These are phyloP conservation scores for Hymenoscyphus scutula DNA, from an alignment of 2,329 filamentous ascomycete species.

Conservation along the genomic window DNA sequence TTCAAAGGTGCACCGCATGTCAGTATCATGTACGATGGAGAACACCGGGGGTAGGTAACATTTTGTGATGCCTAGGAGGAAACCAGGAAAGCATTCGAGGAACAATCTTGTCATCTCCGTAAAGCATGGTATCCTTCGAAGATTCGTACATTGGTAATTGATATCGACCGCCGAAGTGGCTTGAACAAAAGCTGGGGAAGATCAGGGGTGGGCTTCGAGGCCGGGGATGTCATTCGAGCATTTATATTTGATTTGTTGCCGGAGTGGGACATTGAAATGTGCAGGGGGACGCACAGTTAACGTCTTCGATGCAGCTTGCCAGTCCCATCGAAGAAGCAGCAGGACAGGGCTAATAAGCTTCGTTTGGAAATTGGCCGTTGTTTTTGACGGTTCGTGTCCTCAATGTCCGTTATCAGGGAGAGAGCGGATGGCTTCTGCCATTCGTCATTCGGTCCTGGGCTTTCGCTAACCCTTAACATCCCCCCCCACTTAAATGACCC, in stretches of 20 bases:
- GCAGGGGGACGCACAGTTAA: constrained; percentile 21
- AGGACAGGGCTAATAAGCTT: constrained; percentile 13
- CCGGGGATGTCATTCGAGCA: constrained; percentile 12
- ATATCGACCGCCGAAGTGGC: constrained; percentile 17
- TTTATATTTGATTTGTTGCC: constrained; percentile 5
- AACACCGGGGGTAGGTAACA: neutral
- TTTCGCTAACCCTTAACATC: neutral
- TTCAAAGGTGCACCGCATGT: neutral
- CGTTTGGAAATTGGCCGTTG: constrained; percentile 15
- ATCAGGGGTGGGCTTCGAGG: constrained; percentile 10
- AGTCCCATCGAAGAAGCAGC: neutral
- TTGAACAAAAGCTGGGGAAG: constrained; percentile 28
- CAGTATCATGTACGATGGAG: neutral
- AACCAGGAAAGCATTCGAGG: neutral
- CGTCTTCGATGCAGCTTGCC: constrained; percentile 18
- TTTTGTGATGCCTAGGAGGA: neutral
- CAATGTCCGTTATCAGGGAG: neutral
- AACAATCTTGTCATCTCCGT: neutral
- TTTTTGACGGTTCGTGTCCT: neutral
- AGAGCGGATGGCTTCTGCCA: constrained; percentile 4
- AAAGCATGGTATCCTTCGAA: neutral
- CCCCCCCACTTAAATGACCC: neutral
- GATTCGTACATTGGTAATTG: neutral
- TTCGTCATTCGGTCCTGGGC: constrained; percentile 1
- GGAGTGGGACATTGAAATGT: neutral